Base-by-base conservation (phyloP, 768 basidiomycete species). In the Serendipita sp. region DNA sequence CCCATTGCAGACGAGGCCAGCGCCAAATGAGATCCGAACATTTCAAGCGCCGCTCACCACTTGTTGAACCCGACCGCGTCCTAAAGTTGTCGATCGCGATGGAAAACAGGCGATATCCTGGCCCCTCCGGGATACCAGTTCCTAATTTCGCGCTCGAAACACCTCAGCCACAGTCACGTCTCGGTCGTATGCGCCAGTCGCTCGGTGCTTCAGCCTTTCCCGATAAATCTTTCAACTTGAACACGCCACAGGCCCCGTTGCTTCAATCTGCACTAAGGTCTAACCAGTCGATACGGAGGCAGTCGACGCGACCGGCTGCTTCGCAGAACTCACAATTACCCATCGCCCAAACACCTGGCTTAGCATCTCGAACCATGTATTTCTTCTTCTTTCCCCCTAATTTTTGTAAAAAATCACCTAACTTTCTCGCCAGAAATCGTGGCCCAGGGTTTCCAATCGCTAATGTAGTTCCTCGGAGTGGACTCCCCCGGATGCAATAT, bases 401-500 rank as follows among this genome's bases (percentile, higher is more conserved):
- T 11, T 5, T 63, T 31, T 40, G 27, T 37, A 27, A 5, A 13
- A 15, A 58, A 36, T 27, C 27, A 16, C n/a, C 16, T 62, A 27
- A 62, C 34, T 40, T n/a, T 5, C 6, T 27, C 31, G 23, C 46
- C 44, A 63, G 43, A 18, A n/a, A 11, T 18, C 62, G 45, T 60
- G 63, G 68, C 62, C 64, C 65, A 63, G 23, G 16, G n/a, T 29
- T 58, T 18, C 40, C 40, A 43, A 18, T 44, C 11, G n/a, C 36
- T 15, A 29, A 23, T 44, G n/a, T 18, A 34, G 45, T 34, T 4
- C 40, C 36, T 44, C 36, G 65, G 66, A 66, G 66, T 58, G 48
- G 65, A 62, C 48, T 66, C 52, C 33, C 29, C 27, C 65, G 64
- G 44, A 46, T 43, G 44, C 65, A 63, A 27, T 40, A 63, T 60